Base-by-base conservation (phyloP, 371 early-diverging fungal genomes). In the Nematocida sp. region DNA sequence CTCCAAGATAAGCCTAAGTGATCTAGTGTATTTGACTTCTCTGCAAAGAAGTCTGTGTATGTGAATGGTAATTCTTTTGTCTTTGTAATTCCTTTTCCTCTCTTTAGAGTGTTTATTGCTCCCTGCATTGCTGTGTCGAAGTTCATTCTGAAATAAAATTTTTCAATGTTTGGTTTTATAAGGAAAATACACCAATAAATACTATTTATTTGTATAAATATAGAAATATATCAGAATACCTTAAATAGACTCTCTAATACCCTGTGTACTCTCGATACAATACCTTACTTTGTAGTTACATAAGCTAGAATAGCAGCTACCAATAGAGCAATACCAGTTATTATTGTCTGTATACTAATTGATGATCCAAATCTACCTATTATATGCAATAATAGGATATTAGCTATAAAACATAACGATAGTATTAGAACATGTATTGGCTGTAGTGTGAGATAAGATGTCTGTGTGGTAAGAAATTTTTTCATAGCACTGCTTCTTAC, bases 391-490 rank as follows among this genome's bases (percentile, higher is more conserved):
- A 78, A 13, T 60, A 81, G 77, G 19, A 83, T 80, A 64, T 63
- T 78, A 25, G 35, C 75, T 37, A 83, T 80, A 70, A 81, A 81
- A 29, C 70, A 62, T 1, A 83, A 34, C 15, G 81, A 81, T 7
- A 81, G 64, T 23, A 81, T 57, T 21, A 83, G 48, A 4, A 81
- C 79, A n/a, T 80, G 76, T 17, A 79, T 77, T 1, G 84, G 81
- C 34, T 70, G 60, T 15, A 70, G 45, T 34, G 74, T 54, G 38
- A 70, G 74, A 35, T 60, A 60, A 2, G 74, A 60, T 25, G 74
- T 47, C 17, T 25, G n/a, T 46, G 60, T 43, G 21, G 57, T 49
- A 7, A 70, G 41, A 35, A 70, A 70, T 25, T 37, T 25, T 31
- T 70, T 70, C 5, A 70, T 57, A 4, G 60, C 74, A 13, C 5